Percentiles rank a stretch among this genome's conserved stretches.
These are phyloP conservation scores for Atkinsonella texensis DNA, from an alignment of 2,329 filamentous ascomycete species.

Conservation along the genomic window DNA sequence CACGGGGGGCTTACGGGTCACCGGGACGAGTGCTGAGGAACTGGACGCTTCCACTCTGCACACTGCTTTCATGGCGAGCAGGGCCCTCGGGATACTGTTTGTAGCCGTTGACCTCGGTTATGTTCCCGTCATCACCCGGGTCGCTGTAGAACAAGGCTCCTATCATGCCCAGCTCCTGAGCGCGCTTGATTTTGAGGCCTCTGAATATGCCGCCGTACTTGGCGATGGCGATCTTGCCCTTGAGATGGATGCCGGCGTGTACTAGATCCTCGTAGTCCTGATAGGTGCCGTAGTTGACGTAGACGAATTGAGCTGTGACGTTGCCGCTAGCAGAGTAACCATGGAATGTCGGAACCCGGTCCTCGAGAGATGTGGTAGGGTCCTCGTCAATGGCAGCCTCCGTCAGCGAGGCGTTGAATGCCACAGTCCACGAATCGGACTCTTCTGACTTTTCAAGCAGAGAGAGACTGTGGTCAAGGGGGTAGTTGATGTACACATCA, in stretches of 20 bases:
- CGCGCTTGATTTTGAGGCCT: constrained; percentile 84
- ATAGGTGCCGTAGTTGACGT: constrained; percentile 83
- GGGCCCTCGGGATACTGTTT: constrained; percentile 74
- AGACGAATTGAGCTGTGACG: constrained; percentile 78
- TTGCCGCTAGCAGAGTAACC: constrained; percentile 90
- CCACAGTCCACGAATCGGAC: constrained; percentile 40
- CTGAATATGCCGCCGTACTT: constrained; percentile 83
- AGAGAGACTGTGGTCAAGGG: constrained; percentile 56
- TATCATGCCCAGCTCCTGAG: constrained; percentile 80
- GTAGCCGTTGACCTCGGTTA: constrained; percentile 72
- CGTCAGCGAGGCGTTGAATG: constrained; percentile 68
- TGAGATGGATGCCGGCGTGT: constrained; percentile 59
- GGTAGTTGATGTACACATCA: constrained; percentile 70
- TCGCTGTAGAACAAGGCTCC: constrained; percentile 80
- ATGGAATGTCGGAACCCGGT: constrained; percentile 81
- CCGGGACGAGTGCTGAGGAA: constrained; percentile 60
- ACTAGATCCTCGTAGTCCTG: constrained; percentile 74
- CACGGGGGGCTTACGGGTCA: constrained; percentile 42
- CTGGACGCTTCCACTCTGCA: constrained; percentile 79
- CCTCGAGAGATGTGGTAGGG: constrained; percentile 56
- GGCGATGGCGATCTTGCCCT: constrained; percentile 77
- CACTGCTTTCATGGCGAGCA: constrained; percentile 74
- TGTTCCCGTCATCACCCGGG: constrained; percentile 74
- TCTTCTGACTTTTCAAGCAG: constrained; percentile 38
- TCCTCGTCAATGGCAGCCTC: constrained; percentile 82